Percentiles rank a stretch among this genome's conserved stretches.
These are phyloP conservation scores for Rugiboletus extremiorientalis DNA, from an alignment of 1,284 basidiomycete species.

Conservation along the genomic window DNA sequence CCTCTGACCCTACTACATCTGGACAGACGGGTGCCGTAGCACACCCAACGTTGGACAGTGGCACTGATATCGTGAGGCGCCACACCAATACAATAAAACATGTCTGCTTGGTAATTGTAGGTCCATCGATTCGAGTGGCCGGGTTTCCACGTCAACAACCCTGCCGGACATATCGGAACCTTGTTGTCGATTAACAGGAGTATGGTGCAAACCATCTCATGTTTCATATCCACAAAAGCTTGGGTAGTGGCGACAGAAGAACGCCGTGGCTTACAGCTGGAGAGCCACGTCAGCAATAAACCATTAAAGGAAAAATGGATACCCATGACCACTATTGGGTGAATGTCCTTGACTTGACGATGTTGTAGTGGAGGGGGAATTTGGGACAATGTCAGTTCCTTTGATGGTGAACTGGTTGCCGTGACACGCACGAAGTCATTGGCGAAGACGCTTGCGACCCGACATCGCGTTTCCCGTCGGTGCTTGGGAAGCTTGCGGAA, in stretches of 20 bases:
- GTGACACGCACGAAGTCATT: neutral
- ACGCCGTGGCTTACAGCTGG: neutral
- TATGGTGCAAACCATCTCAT: neutral
- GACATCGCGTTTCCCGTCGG: neutral
- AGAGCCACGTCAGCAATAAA: neutral
- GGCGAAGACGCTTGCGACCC: neutral
- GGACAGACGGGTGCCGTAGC: neutral
- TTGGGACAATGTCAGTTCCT: neutral
- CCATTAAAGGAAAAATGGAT: neutral
- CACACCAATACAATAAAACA: neutral
- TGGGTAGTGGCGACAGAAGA: neutral
- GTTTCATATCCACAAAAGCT: constrained; percentile 7
- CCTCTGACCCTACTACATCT: neutral
- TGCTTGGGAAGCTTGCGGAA: neutral
- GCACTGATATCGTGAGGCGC: too few relatives aligned
- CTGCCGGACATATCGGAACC: neutral
- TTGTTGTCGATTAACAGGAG: neutral
- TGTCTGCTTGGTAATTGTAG: neutral
- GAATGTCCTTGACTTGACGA: neutral
- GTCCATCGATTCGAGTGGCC: neutral
- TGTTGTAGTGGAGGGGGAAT: neutral
- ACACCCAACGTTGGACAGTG: neutral
- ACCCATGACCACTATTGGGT: neutral
- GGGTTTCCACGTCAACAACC: neutral
- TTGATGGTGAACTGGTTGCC: neutral